These are phyloP conservation scores for Debaryomyces tyrocola DNA, from an alignment of 805 yeast genomes.

Conservation along the genomic window DNA sequence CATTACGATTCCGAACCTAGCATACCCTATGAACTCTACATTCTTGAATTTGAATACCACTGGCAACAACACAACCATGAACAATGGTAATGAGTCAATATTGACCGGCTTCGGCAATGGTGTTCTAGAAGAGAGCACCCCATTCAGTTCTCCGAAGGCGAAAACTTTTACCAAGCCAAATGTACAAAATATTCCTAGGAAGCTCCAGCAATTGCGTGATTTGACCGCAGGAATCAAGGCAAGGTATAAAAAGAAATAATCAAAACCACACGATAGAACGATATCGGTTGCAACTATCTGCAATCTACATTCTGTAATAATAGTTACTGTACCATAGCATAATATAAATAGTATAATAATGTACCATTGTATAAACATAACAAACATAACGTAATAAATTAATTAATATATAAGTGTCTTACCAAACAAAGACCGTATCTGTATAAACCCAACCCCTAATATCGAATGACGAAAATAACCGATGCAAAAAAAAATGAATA, in stretches of 20 bases:
- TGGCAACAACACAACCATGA: slow-evolving; percentile 14
- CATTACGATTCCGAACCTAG: background rate
- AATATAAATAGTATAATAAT: background rate
- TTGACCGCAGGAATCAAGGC: slow-evolving; percentile 26
- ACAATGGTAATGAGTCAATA: slow-evolving; percentile 22
- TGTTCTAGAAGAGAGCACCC: slow-evolving; percentile 39
- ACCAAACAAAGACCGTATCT: too few species aligned
- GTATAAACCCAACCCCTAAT: background rate
- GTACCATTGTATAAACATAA: background rate
- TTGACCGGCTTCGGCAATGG: slow-evolving; percentile 37
- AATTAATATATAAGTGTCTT: too few species aligned
- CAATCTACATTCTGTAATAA: background rate
- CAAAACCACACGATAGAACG: too few species aligned
- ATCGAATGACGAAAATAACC: background rate
- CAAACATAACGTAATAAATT: background rate
- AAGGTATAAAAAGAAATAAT: slow-evolving; percentile 16
- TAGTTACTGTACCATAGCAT: slow-evolving; percentile 1
- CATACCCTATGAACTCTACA: slow-evolving; percentile 12
- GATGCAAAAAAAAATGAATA: background rate
- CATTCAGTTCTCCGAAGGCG: slow-evolving; percentile 27
- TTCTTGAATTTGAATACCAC: slow-evolving; percentile 14
- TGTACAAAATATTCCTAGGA: slow-evolving; percentile 8
- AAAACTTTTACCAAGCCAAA: slow-evolving; percentile 9
- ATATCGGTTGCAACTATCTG: background rate
- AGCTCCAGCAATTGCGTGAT: slow-evolving; percentile 22